Conservation (phyloP, 2,329 filamentous ascomycete genomes). For the Keithomyces neogunnii region DNA sequence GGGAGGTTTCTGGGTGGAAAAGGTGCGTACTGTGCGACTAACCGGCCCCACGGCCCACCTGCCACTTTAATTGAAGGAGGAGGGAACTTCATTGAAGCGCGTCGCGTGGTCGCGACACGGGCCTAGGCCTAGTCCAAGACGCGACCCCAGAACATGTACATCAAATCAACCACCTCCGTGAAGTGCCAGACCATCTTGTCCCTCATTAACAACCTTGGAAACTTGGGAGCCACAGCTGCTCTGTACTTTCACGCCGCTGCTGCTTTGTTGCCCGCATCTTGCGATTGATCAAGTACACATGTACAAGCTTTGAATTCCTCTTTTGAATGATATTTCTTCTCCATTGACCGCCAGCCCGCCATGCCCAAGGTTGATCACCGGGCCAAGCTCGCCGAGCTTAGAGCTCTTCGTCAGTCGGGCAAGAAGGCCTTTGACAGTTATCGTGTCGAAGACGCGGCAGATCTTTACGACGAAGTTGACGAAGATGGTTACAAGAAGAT, state of each 20-base stretch:
- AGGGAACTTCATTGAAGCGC: not conserved
- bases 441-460: conserved; percentile 72
- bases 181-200: not conserved
- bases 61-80: not conserved
- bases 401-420: conserved; percentile 75
- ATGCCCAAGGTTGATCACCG: conserved; percentile 32
- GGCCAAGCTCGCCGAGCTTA: conserved; percentile 65
- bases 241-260: not conserved
- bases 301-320: not conserved
- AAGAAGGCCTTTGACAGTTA: conserved; percentile 88
- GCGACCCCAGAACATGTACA: not conserved
- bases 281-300: not conserved
- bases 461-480: conserved; percentile 92
- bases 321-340: conserved; percentile 10
- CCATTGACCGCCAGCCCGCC: conserved; percentile 10
- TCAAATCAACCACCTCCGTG: not conserved
- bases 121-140: not conserved
- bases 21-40: no score
- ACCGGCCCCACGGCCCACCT: no score
- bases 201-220: not conserved
- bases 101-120: conserved; percentile 3
- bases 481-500: conserved; percentile 97
- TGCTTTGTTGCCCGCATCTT: no score
- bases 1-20: no score
- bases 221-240: not conserved